Conservation (phyloP, 2,329 filamentous ascomycete genomes). For the Leptographium procerum region DNA sequence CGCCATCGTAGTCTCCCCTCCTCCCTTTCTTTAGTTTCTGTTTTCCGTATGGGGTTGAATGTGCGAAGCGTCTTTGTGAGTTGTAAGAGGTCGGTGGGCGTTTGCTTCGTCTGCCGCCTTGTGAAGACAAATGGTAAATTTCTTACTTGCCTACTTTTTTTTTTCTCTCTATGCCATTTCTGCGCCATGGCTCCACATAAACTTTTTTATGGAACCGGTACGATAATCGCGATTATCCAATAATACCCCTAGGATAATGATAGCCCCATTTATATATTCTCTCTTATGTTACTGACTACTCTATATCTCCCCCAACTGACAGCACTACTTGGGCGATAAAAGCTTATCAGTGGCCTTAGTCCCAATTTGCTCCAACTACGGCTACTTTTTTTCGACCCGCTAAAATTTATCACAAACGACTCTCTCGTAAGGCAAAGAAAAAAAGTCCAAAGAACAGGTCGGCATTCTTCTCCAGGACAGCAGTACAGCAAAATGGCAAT, state of each 20-base stretch:
- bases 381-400: background rate
- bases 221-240: background rate
- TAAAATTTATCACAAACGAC: background rate
- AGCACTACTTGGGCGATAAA: background rate
- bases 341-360: background rate
- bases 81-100: background rate
- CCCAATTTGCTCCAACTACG: background rate
- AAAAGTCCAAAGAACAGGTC: background rate
- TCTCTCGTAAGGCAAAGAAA: background rate
- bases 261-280: background rate
- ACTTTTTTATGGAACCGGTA: background rate
- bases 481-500: slow-evolving; percentile 20
- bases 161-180: slow-evolving; percentile 1
- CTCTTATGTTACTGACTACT: background rate
- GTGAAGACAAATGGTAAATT: background rate
- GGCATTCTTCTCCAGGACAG: background rate
- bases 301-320: too few species aligned
- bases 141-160: slow-evolving; percentile 1
- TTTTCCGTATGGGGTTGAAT: background rate
- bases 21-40: background rate
- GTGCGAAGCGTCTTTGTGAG: background rate
- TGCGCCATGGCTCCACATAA: background rate
- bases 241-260: background rate
- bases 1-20: slow-evolving; percentile 12
- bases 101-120: background rate